Percentiles rank a stretch among this genome's conserved stretches.
Conservation (phyloP, 179 eudicot species). For the Gypsophila paniculata region DNA sequence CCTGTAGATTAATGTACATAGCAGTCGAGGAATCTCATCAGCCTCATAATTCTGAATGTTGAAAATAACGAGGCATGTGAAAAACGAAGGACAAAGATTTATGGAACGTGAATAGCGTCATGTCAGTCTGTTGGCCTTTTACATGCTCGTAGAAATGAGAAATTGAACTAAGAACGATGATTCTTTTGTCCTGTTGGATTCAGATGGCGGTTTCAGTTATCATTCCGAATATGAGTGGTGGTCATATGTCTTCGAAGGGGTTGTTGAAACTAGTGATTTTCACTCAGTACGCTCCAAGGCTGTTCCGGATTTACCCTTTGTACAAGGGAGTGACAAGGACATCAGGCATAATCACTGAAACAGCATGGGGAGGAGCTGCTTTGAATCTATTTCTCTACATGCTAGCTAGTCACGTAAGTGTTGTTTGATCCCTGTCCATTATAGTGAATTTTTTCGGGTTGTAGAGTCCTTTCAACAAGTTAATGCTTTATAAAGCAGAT, state of each 20-base stretch:
- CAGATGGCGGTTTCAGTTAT: constrained; percentile 41
- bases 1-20: background rate
- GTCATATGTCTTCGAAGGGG: constrained; percentile 35
- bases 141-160: background rate
- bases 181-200: background rate
- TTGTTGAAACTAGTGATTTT: constrained; percentile 39
- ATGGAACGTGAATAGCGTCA: background rate
- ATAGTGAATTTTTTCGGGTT: no score
- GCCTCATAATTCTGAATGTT: no score
- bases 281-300: constrained; percentile 48
- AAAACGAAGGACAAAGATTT: no score
- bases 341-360: constrained; percentile 54
- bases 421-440: background rate
- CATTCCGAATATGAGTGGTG: constrained; percentile 22
- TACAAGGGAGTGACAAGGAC: constrained; percentile 48
- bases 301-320: constrained; percentile 49
- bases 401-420: constrained; percentile 73
- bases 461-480: no score
- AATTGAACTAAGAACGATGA: constrained; percentile 1
- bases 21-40: no score
- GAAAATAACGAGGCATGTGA: no score
- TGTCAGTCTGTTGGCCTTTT: background rate
- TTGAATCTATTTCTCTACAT: constrained; percentile 58
- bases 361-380: constrained; percentile 68
- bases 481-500: background rate